Evolutionary conservation across 192 early-diverging fungal species (phyloP), one percentile per base, ranked within the genome.

Genomic region (Coemansia sp.): DNA sequence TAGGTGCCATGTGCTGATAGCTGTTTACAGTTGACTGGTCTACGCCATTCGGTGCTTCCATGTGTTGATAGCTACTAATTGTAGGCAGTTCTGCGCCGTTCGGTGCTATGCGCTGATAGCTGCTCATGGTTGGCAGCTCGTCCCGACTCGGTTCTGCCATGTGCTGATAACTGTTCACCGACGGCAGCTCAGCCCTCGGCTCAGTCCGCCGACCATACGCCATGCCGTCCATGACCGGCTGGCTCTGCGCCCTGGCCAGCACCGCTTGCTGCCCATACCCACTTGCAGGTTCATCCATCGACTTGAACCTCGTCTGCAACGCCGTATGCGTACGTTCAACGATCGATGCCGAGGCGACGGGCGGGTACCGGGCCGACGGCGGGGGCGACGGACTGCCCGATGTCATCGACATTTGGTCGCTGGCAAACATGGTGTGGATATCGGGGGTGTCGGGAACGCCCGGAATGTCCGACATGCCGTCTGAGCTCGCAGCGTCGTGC

Each of bases 221-320:
- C n/a, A 19, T 82, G 76, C 64, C 87, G 85, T 24, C 76, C 79
- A 17, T 83, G 76, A 24, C 58, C 79, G 55, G 81, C 84, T 6
- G 88, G 64, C 19, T 63, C 61, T 2, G 66, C 73, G 50, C 88
- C 57, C 17, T 84, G 78, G 1, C 73, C 74, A 1, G 87, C 70
- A 1, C 87, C 50, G 10, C 73, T 60, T 79, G 81, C 45, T 88
- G 86, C 56, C 37, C 25, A 39, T 85, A 83, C 47, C 82, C 75
- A 35, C 58, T 63, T 21, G 10, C 22, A 0, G 19, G 45, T 29
- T 45, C 29, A 12, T 21, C 55, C 15, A 29, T n/a, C n/a, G 37
- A 54, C 12, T 60, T 59, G 39, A 75, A 59, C 21, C 63, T 61
- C 63, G 51, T 59, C 62, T 75, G 73, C 59, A 75, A 37, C 25